These are phyloP conservation scores for thale cress (Arabidopsis thaliana) DNA, from an alignment of 345 rosid genomes.

Conservation along the genomic window DNA sequence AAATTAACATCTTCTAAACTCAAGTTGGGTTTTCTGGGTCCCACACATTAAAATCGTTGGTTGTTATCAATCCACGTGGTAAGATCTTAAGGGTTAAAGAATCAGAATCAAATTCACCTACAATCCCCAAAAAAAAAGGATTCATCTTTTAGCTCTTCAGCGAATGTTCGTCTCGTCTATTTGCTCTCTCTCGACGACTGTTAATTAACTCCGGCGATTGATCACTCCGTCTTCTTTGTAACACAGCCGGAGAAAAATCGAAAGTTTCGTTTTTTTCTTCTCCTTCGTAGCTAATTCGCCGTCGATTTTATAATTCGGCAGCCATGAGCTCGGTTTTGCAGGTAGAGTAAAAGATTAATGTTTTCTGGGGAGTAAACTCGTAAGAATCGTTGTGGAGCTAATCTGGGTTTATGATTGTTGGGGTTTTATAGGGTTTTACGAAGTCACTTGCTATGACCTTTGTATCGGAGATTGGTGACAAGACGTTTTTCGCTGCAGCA, in stretches of 20 bases:
- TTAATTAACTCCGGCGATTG: constrained; percentile 3
- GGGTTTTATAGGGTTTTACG: constrained; percentile 71
- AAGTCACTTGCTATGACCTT: constrained; percentile 98
- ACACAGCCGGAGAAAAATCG: not conserved
- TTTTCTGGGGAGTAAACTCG: not conserved
- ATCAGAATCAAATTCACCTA: constrained; percentile 33
- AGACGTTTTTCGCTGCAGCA: constrained; percentile 98
- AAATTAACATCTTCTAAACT: not conserved
- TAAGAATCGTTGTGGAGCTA: not conserved
- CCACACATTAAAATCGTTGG: constrained; percentile 24
- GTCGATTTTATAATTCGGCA: constrained; percentile 21
- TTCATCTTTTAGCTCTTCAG: constrained; percentile 30
- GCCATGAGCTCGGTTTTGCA: constrained; percentile 70
- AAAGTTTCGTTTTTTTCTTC: not conserved
- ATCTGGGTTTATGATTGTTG: constrained; percentile 14
- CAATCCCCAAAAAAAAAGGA: not conserved
- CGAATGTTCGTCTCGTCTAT: constrained; percentile 20
- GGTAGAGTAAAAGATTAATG: constrained; percentile 39
- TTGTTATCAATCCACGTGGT: constrained; percentile 28
- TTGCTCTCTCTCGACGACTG: constrained; percentile 17
- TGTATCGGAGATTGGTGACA: constrained; percentile 97
- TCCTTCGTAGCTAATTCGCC: constrained; percentile 11
- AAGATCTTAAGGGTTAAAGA: constrained; percentile 1
- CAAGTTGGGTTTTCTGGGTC: constrained; percentile 30
- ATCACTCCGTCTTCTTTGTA: not conserved